Conservation (phyloP, 2,329 filamentous ascomycete species). For the Xenoacremonium recifei region DNA sequence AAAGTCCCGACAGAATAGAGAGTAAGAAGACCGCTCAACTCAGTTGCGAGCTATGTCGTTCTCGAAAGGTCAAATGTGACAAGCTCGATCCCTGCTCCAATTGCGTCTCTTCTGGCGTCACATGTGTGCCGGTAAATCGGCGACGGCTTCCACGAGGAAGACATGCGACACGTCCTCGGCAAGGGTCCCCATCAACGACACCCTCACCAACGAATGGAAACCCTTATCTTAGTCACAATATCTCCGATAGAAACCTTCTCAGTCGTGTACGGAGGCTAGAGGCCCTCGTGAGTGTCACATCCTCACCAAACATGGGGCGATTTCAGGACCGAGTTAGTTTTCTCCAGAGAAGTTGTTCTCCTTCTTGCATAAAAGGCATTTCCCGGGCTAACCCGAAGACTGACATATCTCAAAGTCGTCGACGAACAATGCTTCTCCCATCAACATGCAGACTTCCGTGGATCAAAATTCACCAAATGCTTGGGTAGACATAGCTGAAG, state of each 20-base stretch:
- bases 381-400: background rate
- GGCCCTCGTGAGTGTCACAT: slow-evolving; percentile 4
- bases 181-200: slow-evolving; percentile 1
- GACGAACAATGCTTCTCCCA: background rate
- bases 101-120: slow-evolving; percentile 10
- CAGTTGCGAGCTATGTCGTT: slow-evolving; percentile 13
- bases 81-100: slow-evolving; percentile 21
- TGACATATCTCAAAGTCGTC: background rate
- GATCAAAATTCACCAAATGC: background rate
- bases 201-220: too few relatives aligned
- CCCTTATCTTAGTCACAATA: too few relatives aligned
- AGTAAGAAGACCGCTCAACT: slow-evolving; percentile 5
- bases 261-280: slow-evolving; percentile 9
- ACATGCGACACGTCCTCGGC: slow-evolving; percentile 11
- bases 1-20: background rate
- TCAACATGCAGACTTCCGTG: background rate
- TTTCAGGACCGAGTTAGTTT: background rate
- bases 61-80: slow-evolving; percentile 22
- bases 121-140: slow-evolving; percentile 15
- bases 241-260: slow-evolving; percentile 10
- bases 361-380: background rate
- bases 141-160: slow-evolving; percentile 13
- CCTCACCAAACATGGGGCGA: background rate
- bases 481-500: slow-evolving; percentile 3
- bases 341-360: background rate